Conservation (phyloP, 169 alveolate species). For the Plasmodium yoelii region DNA sequence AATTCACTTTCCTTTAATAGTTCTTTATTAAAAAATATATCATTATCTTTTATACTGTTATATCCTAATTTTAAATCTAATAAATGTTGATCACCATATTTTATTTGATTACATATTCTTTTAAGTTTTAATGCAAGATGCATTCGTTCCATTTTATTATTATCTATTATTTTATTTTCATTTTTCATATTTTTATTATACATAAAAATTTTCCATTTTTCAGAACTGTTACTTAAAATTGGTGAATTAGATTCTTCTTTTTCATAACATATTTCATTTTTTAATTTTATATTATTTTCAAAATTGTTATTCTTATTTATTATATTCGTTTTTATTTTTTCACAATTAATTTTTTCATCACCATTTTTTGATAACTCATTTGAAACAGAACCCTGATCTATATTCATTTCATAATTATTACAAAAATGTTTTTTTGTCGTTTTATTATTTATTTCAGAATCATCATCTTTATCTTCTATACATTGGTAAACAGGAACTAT, state of each 20-base stretch:
- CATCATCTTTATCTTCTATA: background rate
- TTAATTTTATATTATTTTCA: too few relatives aligned
- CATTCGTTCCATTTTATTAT: background rate
- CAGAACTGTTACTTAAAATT: background rate
- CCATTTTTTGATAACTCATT: too few relatives aligned
- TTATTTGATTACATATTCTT: slow-evolving; percentile 25
- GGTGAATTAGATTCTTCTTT: background rate
- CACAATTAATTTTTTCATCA: too few relatives aligned
- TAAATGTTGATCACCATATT: slow-evolving; percentile 17
- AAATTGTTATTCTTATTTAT: too few relatives aligned
- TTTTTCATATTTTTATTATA: background rate
- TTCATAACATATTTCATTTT: background rate
- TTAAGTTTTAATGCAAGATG: slow-evolving; percentile 33
- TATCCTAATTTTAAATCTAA: slow-evolving; percentile 66
- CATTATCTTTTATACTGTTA: slow-evolving; percentile 50
- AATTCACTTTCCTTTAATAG: slow-evolving; percentile 23
- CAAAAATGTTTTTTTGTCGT: too few relatives aligned
- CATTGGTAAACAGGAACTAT: slow-evolving; percentile 35
- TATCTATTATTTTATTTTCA: background rate
- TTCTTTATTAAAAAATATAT: slow-evolving; percentile 23
- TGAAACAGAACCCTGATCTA: too few relatives aligned
- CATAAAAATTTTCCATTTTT: background rate
- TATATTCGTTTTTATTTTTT: too few relatives aligned
- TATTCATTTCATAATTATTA: background rate
- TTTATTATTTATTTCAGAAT: background rate